Conservation (phyloP, 768 basidiomycete genomes). For the Porpolomopsis calyptriformis region DNA sequence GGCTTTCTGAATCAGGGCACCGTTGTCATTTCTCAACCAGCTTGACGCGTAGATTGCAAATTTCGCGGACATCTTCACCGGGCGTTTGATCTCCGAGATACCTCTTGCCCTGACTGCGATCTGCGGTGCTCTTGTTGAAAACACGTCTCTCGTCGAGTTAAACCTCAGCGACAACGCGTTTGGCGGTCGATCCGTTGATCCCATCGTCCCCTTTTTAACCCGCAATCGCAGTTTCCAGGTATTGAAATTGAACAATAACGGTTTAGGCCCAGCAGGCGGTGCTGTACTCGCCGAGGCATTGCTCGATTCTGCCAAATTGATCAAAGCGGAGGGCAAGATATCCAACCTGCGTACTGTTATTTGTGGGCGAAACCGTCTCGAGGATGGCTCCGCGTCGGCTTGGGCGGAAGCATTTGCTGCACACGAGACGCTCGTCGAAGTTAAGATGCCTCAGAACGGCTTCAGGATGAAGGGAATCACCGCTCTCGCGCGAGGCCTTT, state of each 20-base stretch:
- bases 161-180: constrained; percentile 95
- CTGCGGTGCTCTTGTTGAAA: constrained; percentile 76
- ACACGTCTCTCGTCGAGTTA: constrained; percentile 73
- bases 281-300: constrained; percentile 77
- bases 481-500: constrained; percentile 64
- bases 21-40: constrained; percentile 3
- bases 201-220: constrained; percentile 83
- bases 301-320: constrained; percentile 58
- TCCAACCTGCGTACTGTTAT: constrained; percentile 73
- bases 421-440: constrained; percentile 71
- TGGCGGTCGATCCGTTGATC: constrained; percentile 88
- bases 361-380: constrained; percentile 93
- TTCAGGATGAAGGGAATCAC: constrained; percentile 88
- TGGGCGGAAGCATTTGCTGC: constrained; percentile 87
- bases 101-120: constrained; percentile 80
- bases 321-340: constrained; percentile 50
- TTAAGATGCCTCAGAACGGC: constrained; percentile 96
- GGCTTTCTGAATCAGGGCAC: not conserved
- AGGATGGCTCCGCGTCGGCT: constrained; percentile 71
- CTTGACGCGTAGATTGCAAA: constrained; percentile 63
- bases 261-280: constrained; percentile 86
- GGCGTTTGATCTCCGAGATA: constrained; percentile 91
- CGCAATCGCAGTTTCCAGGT: constrained; percentile 73
- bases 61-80: constrained; percentile 96
- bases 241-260: constrained; percentile 93